phyloP scores from a whole-genome alignment of 768 basidiomycete genomes.

The Mycena olivaceomarginata region DNA sequence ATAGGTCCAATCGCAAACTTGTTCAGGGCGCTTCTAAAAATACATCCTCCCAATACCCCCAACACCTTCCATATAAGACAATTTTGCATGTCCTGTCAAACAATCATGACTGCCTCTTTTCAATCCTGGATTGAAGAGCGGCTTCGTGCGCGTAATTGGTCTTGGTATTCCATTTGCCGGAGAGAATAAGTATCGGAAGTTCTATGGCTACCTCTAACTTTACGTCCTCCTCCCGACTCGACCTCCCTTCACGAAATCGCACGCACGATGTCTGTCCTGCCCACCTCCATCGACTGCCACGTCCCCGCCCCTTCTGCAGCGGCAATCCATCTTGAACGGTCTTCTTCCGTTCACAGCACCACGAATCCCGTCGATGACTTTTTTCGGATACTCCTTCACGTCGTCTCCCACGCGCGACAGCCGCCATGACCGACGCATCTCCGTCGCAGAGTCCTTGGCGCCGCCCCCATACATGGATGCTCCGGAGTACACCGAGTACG shows the following conservation, averaged over 20 bases:
- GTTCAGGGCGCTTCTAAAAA: not conserved
- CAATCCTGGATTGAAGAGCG: constrained; percentile 1
- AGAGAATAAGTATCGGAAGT: not conserved
- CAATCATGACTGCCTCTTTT: not conserved
- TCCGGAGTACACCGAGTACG: constrained; percentile 55
- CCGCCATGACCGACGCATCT: constrained; percentile 61
- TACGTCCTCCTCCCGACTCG: not conserved
- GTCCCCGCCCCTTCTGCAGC: constrained; percentile 19
- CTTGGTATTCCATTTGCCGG: not conserved
- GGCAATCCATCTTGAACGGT: constrained; percentile 29
- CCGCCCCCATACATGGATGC: constrained; percentile 69
- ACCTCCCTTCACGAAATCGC: constrained; percentile 1
- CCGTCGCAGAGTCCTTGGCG: constrained; percentile 47
- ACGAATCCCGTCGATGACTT: constrained; percentile 55
- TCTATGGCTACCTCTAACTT: not conserved
- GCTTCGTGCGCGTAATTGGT: not conserved
- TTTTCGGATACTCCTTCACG: constrained; percentile 60
- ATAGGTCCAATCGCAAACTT: no score
- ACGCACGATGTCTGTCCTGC: not conserved
- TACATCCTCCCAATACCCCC: no score
- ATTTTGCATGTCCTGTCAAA: not conserved
- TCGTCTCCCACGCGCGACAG: constrained; percentile 60
- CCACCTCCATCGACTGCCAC: constrained; percentile 4
- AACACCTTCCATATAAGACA: not conserved
- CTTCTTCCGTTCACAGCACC: constrained; percentile 24